These are phyloP conservation scores for Saturnispora bothae DNA, from an alignment of 805 yeast species.

Conservation along the genomic window DNA sequence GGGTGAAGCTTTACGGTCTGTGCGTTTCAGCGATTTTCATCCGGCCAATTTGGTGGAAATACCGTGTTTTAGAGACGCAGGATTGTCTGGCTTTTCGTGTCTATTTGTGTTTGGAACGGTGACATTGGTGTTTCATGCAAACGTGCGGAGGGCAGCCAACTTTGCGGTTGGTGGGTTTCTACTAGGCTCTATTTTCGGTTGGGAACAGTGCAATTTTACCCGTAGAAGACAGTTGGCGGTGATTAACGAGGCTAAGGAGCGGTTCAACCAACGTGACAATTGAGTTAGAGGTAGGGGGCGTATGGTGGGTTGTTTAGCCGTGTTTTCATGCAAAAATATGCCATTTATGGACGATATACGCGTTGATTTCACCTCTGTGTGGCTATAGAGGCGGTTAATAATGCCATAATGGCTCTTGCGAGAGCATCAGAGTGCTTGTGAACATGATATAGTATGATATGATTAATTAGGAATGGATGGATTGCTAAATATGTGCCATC, in stretches of 20 bases:
- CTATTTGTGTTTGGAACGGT: slow-evolving; percentile 62
- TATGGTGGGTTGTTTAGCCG: no score
- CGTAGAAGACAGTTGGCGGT: slow-evolving; percentile 30
- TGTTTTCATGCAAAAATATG: no score
- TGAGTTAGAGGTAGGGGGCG: no score
- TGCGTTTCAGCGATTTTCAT: slow-evolving; percentile 33
- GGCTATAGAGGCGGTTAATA: no score
- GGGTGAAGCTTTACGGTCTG: no score
- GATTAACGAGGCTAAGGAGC: slow-evolving; percentile 41
- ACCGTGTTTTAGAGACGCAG: slow-evolving; percentile 77
- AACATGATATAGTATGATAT: no score
- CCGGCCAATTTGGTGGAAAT: slow-evolving; percentile 41
- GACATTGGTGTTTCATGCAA: slow-evolving; percentile 56
- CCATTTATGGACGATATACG: no score
- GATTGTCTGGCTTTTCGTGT: slow-evolving; percentile 61
- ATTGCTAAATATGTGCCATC: no score
- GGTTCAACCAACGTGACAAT: slow-evolving; percentile 26
- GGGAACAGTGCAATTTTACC: slow-evolving; percentile 84
- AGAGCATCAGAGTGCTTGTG: no score
- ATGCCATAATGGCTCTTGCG: no score
- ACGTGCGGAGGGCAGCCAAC: slow-evolving; percentile 51
- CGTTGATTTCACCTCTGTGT: no score
- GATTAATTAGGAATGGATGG: no score
- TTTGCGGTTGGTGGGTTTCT: slow-evolving; percentile 79
- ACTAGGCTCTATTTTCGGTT: slow-evolving; percentile 71